phyloP scores from a whole-genome alignment of 495 filamentous ascomycete species.

The Viridothelium virens region DNA sequence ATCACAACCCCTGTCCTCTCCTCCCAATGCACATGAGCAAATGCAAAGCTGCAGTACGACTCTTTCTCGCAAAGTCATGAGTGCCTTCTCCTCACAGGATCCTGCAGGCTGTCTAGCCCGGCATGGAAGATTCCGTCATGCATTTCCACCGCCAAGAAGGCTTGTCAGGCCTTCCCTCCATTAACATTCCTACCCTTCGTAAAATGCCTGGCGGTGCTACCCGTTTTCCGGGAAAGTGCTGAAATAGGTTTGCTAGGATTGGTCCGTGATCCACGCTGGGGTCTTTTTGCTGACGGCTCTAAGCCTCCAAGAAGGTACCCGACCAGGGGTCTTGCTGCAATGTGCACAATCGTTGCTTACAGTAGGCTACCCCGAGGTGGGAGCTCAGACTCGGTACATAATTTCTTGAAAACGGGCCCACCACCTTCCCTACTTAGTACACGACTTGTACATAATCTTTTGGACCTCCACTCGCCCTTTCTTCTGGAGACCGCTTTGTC shows the following conservation, averaged over 20 bases:
- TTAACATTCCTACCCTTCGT: background rate
- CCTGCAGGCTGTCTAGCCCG: background rate
- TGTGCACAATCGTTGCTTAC: conserved; percentile 3
- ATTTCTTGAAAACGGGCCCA: conserved; percentile 1
- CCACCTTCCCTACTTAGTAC: background rate
- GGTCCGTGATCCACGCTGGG: background rate
- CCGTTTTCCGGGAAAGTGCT: background rate
- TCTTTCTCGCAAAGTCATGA: conserved; percentile 3
- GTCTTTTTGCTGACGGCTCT: background rate
- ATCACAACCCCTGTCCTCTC: background rate
- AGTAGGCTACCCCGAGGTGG: background rate
- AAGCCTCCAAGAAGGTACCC: background rate
- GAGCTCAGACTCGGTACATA: background rate
- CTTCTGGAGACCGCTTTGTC: background rate
- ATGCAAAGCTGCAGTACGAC: conserved; percentile 10
- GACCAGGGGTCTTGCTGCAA: conserved; percentile 2
- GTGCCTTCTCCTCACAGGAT: background rate
- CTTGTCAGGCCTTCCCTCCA: background rate
- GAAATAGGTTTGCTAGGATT: conserved; percentile 8
- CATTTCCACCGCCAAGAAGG: background rate
- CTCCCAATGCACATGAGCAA: background rate
- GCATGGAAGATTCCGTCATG: background rate
- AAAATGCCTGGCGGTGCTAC: background rate
- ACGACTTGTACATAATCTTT: conserved; percentile 1
- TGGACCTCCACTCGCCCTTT: background rate